A percentile compares a stretch with the other conserved stretches of the same genome.
Evolutionary conservation across 2,329 filamentous ascomycete genomes (phyloP).

Genomic region (Stachybotrys echinatus): DNA sequence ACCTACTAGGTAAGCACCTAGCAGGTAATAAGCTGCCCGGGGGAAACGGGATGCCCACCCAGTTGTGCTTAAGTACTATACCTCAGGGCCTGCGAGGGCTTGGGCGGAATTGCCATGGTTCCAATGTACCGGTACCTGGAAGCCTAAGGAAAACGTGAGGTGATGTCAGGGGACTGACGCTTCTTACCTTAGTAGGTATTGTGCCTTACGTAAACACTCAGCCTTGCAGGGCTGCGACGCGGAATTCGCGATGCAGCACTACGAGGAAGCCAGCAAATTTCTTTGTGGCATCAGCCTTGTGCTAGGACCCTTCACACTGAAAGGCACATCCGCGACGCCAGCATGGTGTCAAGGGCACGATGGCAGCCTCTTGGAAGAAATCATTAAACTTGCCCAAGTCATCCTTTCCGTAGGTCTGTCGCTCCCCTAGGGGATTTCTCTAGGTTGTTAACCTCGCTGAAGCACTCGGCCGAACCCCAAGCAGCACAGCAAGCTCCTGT

Average conservation of each 20-base stretch:
- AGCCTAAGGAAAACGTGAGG: no score
- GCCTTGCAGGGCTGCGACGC: slow-evolving; percentile 16
- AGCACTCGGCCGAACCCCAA: slow-evolving; percentile 49
- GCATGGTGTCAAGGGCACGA: slow-evolving; percentile 23
- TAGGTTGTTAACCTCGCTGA: slow-evolving; percentile 6
- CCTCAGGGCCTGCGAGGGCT: no score
- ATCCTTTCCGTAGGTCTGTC: slow-evolving; percentile 34
- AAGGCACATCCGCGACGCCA: slow-evolving; percentile 5
- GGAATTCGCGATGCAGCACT: background rate
- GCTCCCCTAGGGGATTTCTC: slow-evolving; percentile 4
- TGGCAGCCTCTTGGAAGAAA: slow-evolving; percentile 63
- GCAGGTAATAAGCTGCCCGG: no score
- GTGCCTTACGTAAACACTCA: slow-evolving; percentile 8
- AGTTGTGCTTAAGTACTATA: no score
- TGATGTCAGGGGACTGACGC: no score
- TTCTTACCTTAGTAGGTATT: no score
- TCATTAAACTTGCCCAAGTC: slow-evolving; percentile 73
- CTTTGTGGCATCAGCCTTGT: background rate
- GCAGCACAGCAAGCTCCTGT: slow-evolving; percentile 55
- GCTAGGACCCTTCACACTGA: no score
- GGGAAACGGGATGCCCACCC: no score
- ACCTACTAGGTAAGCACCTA: no score
- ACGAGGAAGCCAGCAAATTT: no score
- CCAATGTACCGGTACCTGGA: no score
- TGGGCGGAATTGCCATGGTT: no score